A percentile compares a stretch with the other conserved stretches of the same genome.
Conservation (phyloP, 192 early-diverging fungal species). For the Mortierella antarctica region DNA sequence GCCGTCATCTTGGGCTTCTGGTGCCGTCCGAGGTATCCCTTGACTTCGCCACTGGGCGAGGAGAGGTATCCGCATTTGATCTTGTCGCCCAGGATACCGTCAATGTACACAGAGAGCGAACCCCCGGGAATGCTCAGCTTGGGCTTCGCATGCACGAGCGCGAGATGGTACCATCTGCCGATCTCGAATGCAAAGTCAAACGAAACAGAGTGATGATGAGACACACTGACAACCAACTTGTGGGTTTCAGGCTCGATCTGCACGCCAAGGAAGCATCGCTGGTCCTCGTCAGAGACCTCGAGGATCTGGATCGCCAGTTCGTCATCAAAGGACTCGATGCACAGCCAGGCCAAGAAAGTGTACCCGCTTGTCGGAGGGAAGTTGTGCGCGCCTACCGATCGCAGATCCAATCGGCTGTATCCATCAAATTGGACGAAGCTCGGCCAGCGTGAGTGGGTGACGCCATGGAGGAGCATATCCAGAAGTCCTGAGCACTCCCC, state of each 20-base stretch:
- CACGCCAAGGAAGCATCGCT: slow-evolving; percentile 56
- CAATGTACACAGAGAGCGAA: slow-evolving; percentile 68
- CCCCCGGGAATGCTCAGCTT: slow-evolving; percentile 53
- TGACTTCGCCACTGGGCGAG: slow-evolving; percentile 49
- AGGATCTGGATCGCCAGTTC: slow-evolving; percentile 56
- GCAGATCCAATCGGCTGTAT: slow-evolving; percentile 58
- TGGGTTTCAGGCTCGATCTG: slow-evolving; percentile 59
- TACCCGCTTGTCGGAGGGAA: slow-evolving; percentile 72
- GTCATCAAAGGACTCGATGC: slow-evolving; percentile 67
- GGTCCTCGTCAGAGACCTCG: slow-evolving; percentile 61
- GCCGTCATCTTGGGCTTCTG: slow-evolving; percentile 47
- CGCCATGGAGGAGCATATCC: slow-evolving; percentile 66
- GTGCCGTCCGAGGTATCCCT: slow-evolving; percentile 57
- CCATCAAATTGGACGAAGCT: slow-evolving; percentile 73
- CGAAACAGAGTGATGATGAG: slow-evolving; percentile 54
- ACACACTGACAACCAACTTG: slow-evolving; percentile 55
- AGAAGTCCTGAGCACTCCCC: slow-evolving; percentile 52
- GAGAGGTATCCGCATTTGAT: slow-evolving; percentile 69
- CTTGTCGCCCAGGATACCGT: slow-evolving; percentile 67
- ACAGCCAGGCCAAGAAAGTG: slow-evolving; percentile 70
- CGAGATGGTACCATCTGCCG: slow-evolving; percentile 76
- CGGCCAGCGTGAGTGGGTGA: slow-evolving; percentile 66
- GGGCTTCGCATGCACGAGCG: slow-evolving; percentile 70
- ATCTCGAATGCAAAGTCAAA: slow-evolving; percentile 67
- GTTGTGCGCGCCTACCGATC: slow-evolving; percentile 48